Conservation (phyloP, 2,329 filamentous ascomycete genomes). For the Cercospora sp. region DNA sequence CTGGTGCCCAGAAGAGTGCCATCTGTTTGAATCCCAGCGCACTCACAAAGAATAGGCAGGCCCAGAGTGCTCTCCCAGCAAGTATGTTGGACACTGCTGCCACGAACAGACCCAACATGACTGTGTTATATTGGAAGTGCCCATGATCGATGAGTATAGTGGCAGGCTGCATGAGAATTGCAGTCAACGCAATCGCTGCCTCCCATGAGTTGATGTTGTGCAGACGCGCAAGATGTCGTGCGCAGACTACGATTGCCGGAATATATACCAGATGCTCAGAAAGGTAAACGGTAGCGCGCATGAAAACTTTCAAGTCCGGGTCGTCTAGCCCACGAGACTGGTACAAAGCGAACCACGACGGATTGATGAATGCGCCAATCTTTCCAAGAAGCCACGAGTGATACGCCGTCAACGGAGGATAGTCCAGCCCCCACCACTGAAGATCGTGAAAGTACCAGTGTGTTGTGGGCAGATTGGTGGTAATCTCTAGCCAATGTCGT, state of each 20-base stretch:
- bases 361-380: slow-evolving; percentile 75
- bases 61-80: slow-evolving; percentile 81
- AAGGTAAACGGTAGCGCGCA: slow-evolving; percentile 86
- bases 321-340: slow-evolving; percentile 80
- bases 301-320: slow-evolving; percentile 81
- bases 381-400: slow-evolving; percentile 95
- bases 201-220: slow-evolving; percentile 77
- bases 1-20: slow-evolving; percentile 95
- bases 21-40: slow-evolving; percentile 99
- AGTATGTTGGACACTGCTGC: slow-evolving; percentile 87
- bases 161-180: slow-evolving; percentile 87
- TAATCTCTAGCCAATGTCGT: slow-evolving; percentile 98
- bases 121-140: slow-evolving; percentile 97
- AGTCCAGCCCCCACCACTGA: slow-evolving; percentile 97
- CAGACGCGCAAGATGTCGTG: slow-evolving; percentile 74
- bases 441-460: slow-evolving; percentile 99
- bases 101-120: slow-evolving; percentile 91
- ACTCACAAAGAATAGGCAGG: slow-evolving; percentile 87
- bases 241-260: slow-evolving; percentile 81
- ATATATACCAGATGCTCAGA: slow-evolving; percentile 91
- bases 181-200: slow-evolving; percentile 78
- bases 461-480: slow-evolving; percentile 80
- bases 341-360: slow-evolving; percentile 83
- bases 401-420: slow-evolving; percentile 95
- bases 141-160: slow-evolving; percentile 92